Evolutionary conservation across 371 early-diverging fungal genomes (phyloP).

Genomic region (Basidiobolus meristosporus): DNA sequence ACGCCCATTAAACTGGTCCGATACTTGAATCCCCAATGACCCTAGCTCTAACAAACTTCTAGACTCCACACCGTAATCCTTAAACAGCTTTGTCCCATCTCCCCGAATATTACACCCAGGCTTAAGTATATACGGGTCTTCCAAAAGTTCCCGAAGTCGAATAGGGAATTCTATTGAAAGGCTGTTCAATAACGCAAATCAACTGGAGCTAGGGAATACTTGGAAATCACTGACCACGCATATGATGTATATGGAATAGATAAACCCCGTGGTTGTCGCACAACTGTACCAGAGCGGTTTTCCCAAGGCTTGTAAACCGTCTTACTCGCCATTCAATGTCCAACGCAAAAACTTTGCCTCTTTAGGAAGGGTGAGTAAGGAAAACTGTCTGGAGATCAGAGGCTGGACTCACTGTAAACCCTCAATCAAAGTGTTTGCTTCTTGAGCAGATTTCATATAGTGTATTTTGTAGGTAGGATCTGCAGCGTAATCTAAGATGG

Average conservation of each 20-base stretch:
- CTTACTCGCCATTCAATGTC: constrained; percentile 27
- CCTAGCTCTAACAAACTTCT: constrained; percentile 26
- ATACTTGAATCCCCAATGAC: constrained; percentile 9
- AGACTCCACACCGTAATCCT: constrained; percentile 23
- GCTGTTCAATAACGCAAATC: no score
- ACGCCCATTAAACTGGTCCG: constrained; percentile 7
- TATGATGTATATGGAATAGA: constrained; percentile 19
- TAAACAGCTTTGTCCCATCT: constrained; percentile 21
- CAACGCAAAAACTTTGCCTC: constrained; percentile 18
- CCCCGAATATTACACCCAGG: constrained; percentile 26
- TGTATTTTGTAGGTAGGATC: no score
- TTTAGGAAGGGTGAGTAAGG: background rate
- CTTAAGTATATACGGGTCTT: constrained; percentile 15
- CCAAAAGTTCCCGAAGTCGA: constrained; percentile 13
- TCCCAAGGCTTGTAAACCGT: constrained; percentile 11
- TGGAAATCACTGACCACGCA: constrained; percentile 8
- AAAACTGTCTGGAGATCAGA: no score
- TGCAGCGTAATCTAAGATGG: no score
- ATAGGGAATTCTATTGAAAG: constrained; percentile 10
- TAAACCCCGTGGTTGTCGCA: constrained; percentile 18
- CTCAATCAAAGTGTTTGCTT: no score
- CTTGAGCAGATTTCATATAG: no score
- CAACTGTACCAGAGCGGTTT: constrained; percentile 23
- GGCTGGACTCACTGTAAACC: no score
- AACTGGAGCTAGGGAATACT: no score